Percentiles rank a stretch among this genome's conserved stretches.
Evolutionary conservation across 2,329 filamentous ascomycete species (phyloP).

Genomic region (Xylariaceae sp.): DNA sequence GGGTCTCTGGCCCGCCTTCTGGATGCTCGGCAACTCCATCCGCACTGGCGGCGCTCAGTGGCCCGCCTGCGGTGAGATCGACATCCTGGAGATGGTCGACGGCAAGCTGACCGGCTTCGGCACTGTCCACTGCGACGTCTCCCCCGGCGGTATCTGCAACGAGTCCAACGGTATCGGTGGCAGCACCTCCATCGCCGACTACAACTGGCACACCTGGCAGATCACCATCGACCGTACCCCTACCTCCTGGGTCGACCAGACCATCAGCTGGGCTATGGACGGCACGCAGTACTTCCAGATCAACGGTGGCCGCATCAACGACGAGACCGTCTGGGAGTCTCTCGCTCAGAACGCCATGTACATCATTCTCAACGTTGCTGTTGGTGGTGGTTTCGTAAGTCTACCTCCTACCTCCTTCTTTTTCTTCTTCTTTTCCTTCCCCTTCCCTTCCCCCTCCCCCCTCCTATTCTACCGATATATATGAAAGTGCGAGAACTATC

Average conservation of each 20-base stretch:
- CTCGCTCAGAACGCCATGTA: slow-evolving; percentile 40
- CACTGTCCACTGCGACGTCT: slow-evolving; percentile 43
- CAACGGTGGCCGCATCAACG: slow-evolving; percentile 37
- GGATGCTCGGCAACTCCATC: slow-evolving; percentile 45
- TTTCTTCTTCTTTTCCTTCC: no score
- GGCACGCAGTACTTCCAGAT: slow-evolving; percentile 40
- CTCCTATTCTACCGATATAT: no score
- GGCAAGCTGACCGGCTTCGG: slow-evolving; percentile 41
- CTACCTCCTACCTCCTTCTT: neutral
- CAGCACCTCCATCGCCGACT: slow-evolving; percentile 37
- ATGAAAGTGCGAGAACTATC: no score
- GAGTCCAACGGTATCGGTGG: slow-evolving; percentile 40
- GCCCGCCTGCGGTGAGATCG: slow-evolving; percentile 47
- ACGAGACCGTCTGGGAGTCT: slow-evolving; percentile 39
- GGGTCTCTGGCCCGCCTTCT: slow-evolving; percentile 51
- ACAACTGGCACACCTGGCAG: slow-evolving; percentile 45
- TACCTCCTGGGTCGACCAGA: slow-evolving; percentile 40
- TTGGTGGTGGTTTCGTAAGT: slow-evolving; percentile 41
- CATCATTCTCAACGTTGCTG: slow-evolving; percentile 44
- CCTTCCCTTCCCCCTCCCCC: no score
- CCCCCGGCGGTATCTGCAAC: slow-evolving; percentile 42
- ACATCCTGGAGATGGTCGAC: slow-evolving; percentile 46
- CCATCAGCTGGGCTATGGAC: slow-evolving; percentile 45
- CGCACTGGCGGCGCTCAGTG: slow-evolving; percentile 39
- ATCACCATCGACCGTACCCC: slow-evolving; percentile 42